Evolutionary conservation across 306 rosid species (phyloP), one percentile per base, ranked within the genome.

Genomic region (Betula pendula): DNA sequence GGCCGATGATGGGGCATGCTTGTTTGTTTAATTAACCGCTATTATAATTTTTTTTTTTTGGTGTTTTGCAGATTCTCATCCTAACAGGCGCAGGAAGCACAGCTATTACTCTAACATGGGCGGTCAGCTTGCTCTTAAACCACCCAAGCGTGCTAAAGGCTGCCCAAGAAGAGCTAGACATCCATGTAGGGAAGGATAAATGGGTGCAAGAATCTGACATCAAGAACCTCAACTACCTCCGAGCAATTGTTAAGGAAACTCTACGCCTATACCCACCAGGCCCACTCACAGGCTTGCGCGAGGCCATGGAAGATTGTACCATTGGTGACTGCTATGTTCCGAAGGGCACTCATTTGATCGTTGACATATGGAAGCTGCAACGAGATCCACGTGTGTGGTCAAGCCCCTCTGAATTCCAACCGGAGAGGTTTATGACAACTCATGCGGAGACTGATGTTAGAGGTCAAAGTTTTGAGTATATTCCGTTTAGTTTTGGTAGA

Each of bases 281-380:
- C 6, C 87, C 87, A 0, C 8, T 84, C 13, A 68, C 84, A 24
- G 84, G 82, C 9, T 69, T 76, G 0, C 87, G 84, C 7, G 85
- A 77, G 66, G 87, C 87, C 71, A 68, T n/a, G 4, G 77, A 84
- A 70, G 87, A 73, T 22, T 80, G 87, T 22, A 19, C 19, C 11
- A 16, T 84, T 0, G 77, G 75, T 0, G 65, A 63, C 10, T 75
- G 74, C 48, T 10, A 22, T 6, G 53, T 84, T 11, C 60, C 80
- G 2, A 81, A 62, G 20, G 85, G 88, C 44, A 81, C 85, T 9
- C 85, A 81, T 8, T 33, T 84, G 47, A 22, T 78, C 3, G 62
- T 84, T n/a, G 77, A 84, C 55, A 60, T 84, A 17, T 84, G 87
- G 71, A 45, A 80, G 33, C 2, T 81, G 38, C 88, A 84, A 0